Percentiles rank a stretch among this genome's conserved stretches.
Evolutionary conservation across 1,139 yeast genomes (phyloP).

Genomic region (Yamadazyma sp.): DNA sequence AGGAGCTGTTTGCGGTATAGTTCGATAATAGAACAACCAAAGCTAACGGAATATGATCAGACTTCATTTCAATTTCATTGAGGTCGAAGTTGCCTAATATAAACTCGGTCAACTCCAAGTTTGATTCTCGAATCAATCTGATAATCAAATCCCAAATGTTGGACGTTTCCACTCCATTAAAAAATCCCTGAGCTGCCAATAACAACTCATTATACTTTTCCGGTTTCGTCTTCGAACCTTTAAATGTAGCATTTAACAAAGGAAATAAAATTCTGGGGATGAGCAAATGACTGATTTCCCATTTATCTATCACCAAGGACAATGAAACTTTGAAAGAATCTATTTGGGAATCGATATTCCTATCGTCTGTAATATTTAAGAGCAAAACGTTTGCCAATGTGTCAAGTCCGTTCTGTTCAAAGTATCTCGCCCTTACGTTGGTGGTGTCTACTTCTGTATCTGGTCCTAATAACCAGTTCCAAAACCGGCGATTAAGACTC

Average conservation of each 20-base stretch:
- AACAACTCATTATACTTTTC: slow-evolving; percentile 41
- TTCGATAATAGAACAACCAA: slow-evolving; percentile 43
- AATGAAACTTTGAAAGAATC: slow-evolving; percentile 64
- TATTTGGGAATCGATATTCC: slow-evolving; percentile 30
- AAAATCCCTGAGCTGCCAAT: slow-evolving; percentile 62
- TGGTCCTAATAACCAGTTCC: slow-evolving; percentile 93
- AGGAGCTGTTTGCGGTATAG: slow-evolving; percentile 9
- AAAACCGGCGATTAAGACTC: slow-evolving; percentile 88
- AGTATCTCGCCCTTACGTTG: slow-evolving; percentile 45
- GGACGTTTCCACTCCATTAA: slow-evolving; percentile 81
- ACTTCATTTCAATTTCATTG: slow-evolving; percentile 83
- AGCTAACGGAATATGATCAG: slow-evolving; percentile 71
- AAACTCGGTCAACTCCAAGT: slow-evolving; percentile 53
- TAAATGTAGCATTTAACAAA: slow-evolving; percentile 42
- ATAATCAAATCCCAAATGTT: slow-evolving; percentile 72
- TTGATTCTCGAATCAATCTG: slow-evolving; percentile 10
- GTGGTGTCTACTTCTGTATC: slow-evolving; percentile 23
- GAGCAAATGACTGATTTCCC: slow-evolving; percentile 84
- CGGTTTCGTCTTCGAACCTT: slow-evolving; percentile 5
- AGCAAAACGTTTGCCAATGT: slow-evolving; percentile 54
- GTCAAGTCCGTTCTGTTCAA: slow-evolving; percentile 53
- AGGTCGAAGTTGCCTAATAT: slow-evolving; percentile 67
- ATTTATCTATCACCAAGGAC: slow-evolving; percentile 75
- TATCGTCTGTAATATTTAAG: slow-evolving; percentile 35
- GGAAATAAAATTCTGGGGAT: slow-evolving; percentile 73